Evolutionary conservation across 2,329 filamentous ascomycete genomes (phyloP).

Genomic region (Phaeoacremonium minimum): DNA sequence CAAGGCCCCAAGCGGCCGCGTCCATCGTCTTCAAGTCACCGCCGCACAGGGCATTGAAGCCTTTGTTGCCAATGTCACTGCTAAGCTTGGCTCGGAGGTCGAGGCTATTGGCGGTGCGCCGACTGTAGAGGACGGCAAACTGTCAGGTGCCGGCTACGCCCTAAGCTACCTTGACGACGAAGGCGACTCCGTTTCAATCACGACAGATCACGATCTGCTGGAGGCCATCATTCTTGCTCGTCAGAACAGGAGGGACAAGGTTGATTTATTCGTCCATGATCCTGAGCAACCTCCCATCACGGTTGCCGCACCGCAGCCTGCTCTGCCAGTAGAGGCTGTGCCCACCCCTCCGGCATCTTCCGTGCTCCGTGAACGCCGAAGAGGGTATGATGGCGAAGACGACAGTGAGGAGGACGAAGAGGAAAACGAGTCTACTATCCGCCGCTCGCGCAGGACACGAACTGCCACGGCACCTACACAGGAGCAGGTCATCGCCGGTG

Average conservation of each 20-base stretch:
- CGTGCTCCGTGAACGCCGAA: constrained; percentile 45
- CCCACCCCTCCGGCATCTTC: constrained; percentile 45
- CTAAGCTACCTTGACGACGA: constrained; percentile 96
- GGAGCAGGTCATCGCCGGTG: constrained; percentile 79
- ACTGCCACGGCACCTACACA: constrained; percentile 23
- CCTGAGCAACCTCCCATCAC: constrained; percentile 82
- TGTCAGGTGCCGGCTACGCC: constrained; percentile 77
- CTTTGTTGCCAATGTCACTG: constrained; percentile 71
- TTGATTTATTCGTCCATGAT: constrained; percentile 95
- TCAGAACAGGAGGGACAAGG: constrained; percentile 77
- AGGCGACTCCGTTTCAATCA: constrained; percentile 94
- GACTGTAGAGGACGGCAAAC: constrained; percentile 70
- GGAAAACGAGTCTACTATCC: constrained; percentile 31
- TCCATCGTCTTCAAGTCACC: constrained; percentile 84
- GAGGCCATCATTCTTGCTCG: constrained; percentile 86
- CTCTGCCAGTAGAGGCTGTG: constrained; percentile 15
- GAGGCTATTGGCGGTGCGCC: constrained; percentile 81
- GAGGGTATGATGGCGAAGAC: constrained; percentile 43
- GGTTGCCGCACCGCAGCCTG: constrained; percentile 42
- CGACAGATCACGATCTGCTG: constrained; percentile 86
- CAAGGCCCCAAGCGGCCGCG: constrained; percentile 91
- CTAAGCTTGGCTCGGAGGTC: constrained; percentile 81
- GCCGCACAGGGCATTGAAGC: constrained; percentile 76
- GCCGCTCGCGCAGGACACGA: constrained; percentile 37
- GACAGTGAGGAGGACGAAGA: constrained; percentile 44